These are phyloP conservation scores for Quercus berberidifolia DNA, from an alignment of 306 rosid genomes.

Conservation along the genomic window DNA sequence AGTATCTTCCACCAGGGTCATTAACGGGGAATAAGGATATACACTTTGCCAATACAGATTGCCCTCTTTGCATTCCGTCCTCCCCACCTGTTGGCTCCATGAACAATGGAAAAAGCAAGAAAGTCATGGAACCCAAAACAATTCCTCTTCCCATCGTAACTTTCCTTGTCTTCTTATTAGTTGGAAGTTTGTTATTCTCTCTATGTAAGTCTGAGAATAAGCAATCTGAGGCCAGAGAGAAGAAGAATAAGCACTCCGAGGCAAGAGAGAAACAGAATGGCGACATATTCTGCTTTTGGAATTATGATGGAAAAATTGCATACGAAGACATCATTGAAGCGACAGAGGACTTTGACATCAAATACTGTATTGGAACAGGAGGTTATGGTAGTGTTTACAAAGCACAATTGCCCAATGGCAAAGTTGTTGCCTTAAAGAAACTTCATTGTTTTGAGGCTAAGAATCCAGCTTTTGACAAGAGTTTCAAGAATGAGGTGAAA, in stretches of 20 bases:
- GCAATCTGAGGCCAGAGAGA: too few species aligned
- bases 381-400: neutral
- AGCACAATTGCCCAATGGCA: conserved; percentile 10
- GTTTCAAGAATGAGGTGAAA: conserved; percentile 8
- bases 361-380: conserved; percentile 16
- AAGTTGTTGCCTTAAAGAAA: conserved; percentile 19
- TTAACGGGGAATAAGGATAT: neutral
- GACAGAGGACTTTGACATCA: neutral
- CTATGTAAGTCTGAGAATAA: too few species aligned
- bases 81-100: too few species aligned
- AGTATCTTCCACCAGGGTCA: neutral
- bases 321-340: neutral
- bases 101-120: too few species aligned
- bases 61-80: too few species aligned
- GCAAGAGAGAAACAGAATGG: neutral
- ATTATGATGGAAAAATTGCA: neutral
- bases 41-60: neutral
- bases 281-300: neutral
- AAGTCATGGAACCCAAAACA: too few species aligned
- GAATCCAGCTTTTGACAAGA: conserved; percentile 1
- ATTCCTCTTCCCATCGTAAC: too few species aligned
- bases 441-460: conserved; percentile 6
- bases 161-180: too few species aligned
- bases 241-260: neutral
- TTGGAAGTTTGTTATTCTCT: too few species aligned